A percentile compares a stretch with the other conserved stretches of the same genome.
Conservation (phyloP, 495 filamentous ascomycete genomes). For the Xylaria castorea region DNA sequence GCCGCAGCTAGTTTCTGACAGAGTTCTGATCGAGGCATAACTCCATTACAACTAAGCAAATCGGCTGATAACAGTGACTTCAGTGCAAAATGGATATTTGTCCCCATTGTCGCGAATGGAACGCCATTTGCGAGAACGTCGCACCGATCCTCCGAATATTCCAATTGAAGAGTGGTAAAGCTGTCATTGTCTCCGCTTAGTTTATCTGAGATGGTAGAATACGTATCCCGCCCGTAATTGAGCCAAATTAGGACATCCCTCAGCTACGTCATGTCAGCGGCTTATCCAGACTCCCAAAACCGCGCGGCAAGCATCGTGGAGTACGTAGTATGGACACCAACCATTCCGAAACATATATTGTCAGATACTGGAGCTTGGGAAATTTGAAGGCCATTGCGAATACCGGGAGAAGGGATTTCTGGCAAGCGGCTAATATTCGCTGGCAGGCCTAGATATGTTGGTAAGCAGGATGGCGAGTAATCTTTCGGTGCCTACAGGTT, state of each 20-base stretch:
- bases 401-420: neutral
- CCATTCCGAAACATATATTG: constrained; percentile 14
- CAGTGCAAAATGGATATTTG: neutral
- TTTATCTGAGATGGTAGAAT: neutral
- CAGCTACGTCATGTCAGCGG: neutral
- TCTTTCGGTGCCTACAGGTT: neutral
- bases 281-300: neutral
- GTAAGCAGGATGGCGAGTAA: neutral
- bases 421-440: neutral
- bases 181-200: neutral
- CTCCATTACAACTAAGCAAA: neutral
- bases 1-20: neutral
- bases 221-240: constrained; percentile 2
- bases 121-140: neutral
- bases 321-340: neutral
- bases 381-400: neutral
- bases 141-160: neutral
- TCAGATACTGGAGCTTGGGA: neutral
- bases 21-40: neutral
- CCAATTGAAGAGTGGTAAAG: neutral
- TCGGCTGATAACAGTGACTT: neutral
- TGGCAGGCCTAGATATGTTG: neutral
- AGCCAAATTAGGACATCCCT: neutral
- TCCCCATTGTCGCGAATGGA: constrained; percentile 1
- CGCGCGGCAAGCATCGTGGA: neutral